A percentile compares a stretch with the other conserved stretches of the same genome.
These are phyloP conservation scores for Nemania abortiva DNA, from an alignment of 2,329 filamentous ascomycete genomes.

Conservation along the genomic window DNA sequence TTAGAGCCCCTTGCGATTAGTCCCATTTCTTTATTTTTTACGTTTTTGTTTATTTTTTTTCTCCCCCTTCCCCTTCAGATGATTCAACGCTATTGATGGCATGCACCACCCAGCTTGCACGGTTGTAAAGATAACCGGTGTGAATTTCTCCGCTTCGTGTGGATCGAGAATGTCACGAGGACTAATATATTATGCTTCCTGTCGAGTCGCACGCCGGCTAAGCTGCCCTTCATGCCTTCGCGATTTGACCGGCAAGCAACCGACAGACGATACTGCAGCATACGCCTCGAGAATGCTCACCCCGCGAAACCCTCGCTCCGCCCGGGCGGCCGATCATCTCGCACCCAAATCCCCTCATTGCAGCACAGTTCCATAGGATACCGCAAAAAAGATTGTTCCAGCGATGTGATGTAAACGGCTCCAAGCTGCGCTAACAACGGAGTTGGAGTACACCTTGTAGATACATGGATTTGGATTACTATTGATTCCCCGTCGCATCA, in stretches of 20 bases:
- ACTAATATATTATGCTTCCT: constrained; percentile 28
- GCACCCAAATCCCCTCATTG: neutral
- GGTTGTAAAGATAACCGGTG: constrained; percentile 9
- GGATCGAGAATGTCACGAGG: constrained; percentile 33
- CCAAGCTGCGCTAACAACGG: constrained; percentile 7
- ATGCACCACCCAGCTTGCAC: constrained; percentile 3
- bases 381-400: constrained; percentile 5
- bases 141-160: constrained; percentile 25
- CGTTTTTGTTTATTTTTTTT: neutral
- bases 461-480: constrained; percentile 14
- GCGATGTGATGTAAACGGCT: constrained; percentile 20
- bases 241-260: constrained; percentile 27
- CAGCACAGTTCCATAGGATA: constrained; percentile 3
- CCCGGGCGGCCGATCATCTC: constrained; percentile 18
- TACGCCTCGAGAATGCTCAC: constrained; percentile 23
- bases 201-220: constrained; percentile 29
- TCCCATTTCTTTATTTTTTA: neutral
- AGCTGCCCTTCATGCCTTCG: constrained; percentile 18
- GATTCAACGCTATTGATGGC: neutral
- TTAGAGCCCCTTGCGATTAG: neutral
- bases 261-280: constrained; percentile 27
- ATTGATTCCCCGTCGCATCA: constrained; percentile 3
- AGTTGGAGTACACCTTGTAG: constrained; percentile 21
- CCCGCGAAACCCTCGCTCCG: constrained; percentile 25
- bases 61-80: neutral